phyloP scores from a whole-genome alignment of 208 protist genomes.

The Herpetomonas samuelpessoai region DNA sequence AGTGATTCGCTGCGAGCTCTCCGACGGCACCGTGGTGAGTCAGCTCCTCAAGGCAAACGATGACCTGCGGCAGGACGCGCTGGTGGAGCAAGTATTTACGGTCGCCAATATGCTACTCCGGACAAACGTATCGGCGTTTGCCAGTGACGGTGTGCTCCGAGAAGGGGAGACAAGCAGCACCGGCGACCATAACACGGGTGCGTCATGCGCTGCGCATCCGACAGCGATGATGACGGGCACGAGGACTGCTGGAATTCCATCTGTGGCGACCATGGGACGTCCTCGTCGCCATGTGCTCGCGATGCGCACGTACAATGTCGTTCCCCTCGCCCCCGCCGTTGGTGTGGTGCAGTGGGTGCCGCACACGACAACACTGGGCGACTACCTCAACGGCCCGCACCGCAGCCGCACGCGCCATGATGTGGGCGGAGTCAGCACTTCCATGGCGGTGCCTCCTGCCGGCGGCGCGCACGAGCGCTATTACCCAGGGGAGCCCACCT shows the following conservation, averaged over 20 bases:
- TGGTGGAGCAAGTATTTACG: conserved; percentile 95
- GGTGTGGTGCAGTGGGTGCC: conserved; percentile 94
- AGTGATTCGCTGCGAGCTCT: conserved; percentile 78
- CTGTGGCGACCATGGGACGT: not conserved
- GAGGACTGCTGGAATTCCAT: too few relatives aligned
- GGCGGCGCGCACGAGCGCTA: conserved; percentile 83
- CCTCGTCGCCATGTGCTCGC: conserved; percentile 15
- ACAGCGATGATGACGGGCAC: not conserved
- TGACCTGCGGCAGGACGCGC: conserved; percentile 95
- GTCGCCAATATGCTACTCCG: conserved; percentile 85
- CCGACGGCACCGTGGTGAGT: conserved; percentile 74
- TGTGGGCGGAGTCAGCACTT: not conserved
- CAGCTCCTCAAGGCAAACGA: conserved; percentile 92
- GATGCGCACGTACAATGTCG: conserved; percentile 94
- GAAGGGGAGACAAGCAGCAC: not conserved
- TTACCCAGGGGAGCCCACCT: conserved; percentile 69
- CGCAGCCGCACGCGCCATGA: conserved; percentile 1
- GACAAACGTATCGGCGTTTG: too few relatives aligned
- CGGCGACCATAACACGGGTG: not conserved
- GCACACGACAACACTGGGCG: conserved; percentile 84
- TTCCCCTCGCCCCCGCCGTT: conserved; percentile 87
- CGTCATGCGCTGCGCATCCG: not conserved
- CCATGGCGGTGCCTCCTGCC: too few relatives aligned
- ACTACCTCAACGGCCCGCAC: conserved; percentile 75
- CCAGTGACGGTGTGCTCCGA: too few relatives aligned